Evolutionary conservation across 2,329 filamentous ascomycete genomes (phyloP).

Genomic region (Xylariaceae sp.): DNA sequence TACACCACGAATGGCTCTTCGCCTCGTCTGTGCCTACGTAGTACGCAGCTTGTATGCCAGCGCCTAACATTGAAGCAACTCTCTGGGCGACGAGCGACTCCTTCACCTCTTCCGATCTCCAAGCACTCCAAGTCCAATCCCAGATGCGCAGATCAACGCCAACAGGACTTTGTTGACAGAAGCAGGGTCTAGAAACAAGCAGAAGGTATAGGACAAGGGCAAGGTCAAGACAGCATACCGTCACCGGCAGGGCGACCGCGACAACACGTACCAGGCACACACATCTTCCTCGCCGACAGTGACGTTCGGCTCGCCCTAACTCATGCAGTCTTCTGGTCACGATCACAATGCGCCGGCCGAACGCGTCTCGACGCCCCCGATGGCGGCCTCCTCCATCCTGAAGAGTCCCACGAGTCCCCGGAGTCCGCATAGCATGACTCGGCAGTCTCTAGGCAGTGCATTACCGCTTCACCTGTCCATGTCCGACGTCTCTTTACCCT

Average conservation of each 20-base stretch:
- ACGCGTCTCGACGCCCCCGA: slow-evolving; percentile 64
- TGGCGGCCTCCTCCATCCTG: slow-evolving; percentile 56
- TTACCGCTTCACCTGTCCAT: slow-evolving; percentile 44
- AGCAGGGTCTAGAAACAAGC: neutral
- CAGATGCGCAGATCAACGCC: slow-evolving; percentile 6
- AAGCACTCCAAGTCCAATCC: neutral
- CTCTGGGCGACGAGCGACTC: neutral
- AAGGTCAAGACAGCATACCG: neutral
- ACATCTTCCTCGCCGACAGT: neutral
- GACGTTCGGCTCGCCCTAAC: slow-evolving; percentile 11
- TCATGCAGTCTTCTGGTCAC: slow-evolving; percentile 29
- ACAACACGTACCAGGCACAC: neutral
- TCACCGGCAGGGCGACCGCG: neutral
- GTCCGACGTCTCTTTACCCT: slow-evolving; percentile 50
- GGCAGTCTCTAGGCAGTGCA: slow-evolving; percentile 49
- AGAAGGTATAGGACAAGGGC: neutral
- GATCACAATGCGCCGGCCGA: slow-evolving; percentile 48
- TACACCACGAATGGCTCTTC: neutral
- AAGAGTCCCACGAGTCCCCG: slow-evolving; percentile 28
- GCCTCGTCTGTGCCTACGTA: neutral
- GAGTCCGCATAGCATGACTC: slow-evolving; percentile 59
- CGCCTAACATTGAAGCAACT: neutral
- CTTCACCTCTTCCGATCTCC: neutral
- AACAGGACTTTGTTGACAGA: neutral
- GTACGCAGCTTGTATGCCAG: neutral